A percentile compares a stretch with the other conserved stretches of the same genome.
Evolutionary conservation across 768 basidiomycete genomes (phyloP).

Genomic region (Mycena floridula): DNA sequence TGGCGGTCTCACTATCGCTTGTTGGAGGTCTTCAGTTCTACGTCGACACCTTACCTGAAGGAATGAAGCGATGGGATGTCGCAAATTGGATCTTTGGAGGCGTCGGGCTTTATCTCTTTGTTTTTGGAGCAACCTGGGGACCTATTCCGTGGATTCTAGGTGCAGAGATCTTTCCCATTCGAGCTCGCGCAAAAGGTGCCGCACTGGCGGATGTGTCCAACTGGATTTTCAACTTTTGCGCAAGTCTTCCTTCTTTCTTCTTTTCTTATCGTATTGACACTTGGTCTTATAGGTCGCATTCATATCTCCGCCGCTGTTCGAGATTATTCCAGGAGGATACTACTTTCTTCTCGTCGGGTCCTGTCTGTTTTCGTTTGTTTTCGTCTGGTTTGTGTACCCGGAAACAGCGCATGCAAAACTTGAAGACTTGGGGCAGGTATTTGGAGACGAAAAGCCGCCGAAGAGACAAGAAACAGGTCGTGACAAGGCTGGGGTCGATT

Average conservation of each 20-base stretch:
- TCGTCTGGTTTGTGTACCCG: slow-evolving; percentile 43
- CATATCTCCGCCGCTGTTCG: slow-evolving; percentile 43
- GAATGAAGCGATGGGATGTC: slow-evolving; percentile 16
- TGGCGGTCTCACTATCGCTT: slow-evolving; percentile 39
- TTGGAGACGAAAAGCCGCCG: not conserved
- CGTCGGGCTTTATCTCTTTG: slow-evolving; percentile 41
- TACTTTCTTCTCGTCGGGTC: slow-evolving; percentile 47
- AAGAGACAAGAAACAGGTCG: no score
- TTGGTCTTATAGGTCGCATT: no score
- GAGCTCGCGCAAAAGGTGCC: slow-evolving; percentile 65
- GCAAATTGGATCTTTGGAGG: slow-evolving; percentile 15
- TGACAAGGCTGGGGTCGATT: no score
- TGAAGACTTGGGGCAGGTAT: not conserved
- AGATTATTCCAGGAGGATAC: slow-evolving; percentile 35
- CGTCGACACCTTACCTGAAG: slow-evolving; percentile 32
- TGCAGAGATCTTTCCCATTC: slow-evolving; percentile 44
- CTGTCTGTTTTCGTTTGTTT: slow-evolving; percentile 34
- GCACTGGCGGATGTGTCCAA: slow-evolving; percentile 58
- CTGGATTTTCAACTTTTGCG: slow-evolving; percentile 67
- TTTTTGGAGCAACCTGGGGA: slow-evolving; percentile 53
- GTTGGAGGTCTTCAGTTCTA: slow-evolving; percentile 47
- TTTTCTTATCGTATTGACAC: no score
- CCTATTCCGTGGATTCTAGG: slow-evolving; percentile 48
- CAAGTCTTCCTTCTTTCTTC: no score
- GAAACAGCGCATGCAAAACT: slow-evolving; percentile 28